Evolutionary conservation across 768 basidiomycete species (phyloP).

Genomic region (Auriculariales sp.): DNA sequence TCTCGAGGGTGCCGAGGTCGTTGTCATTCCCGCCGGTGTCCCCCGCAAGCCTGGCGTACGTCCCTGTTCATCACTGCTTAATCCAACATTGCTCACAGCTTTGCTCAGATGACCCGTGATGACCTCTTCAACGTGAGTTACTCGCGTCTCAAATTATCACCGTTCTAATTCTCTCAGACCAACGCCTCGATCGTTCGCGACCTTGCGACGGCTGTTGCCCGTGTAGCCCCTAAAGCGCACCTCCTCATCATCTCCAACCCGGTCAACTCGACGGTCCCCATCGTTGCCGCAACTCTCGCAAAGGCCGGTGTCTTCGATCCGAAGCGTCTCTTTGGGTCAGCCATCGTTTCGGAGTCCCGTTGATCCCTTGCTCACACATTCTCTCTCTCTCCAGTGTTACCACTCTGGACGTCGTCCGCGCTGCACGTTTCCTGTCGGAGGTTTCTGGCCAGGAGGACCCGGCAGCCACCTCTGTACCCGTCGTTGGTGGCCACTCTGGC

Average conservation of each 20-base stretch:
- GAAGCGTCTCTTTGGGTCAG: conserved; percentile 72
- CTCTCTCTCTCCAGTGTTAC: conserved; percentile 59
- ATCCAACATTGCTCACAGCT: conserved; percentile 1
- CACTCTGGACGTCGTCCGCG: conserved; percentile 94
- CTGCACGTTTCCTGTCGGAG: conserved; percentile 75
- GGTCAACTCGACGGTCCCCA: conserved; percentile 95
- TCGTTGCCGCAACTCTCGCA: conserved; percentile 83
- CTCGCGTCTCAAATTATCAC: background rate
- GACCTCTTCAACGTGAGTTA: conserved; percentile 82
- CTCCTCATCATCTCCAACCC: conserved; percentile 98
- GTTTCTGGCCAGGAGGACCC: conserved; percentile 55
- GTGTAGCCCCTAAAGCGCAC: conserved; percentile 80
- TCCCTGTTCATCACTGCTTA: conserved; percentile 17
- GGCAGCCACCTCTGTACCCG: conserved; percentile 55
- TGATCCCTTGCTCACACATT: no score
- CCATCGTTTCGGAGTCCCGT: no score
- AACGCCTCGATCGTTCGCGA: conserved; percentile 97
- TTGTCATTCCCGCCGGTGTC: conserved; percentile 98
- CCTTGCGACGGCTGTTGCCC: conserved; percentile 78
- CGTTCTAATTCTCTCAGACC: conserved; percentile 34
- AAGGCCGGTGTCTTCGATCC: conserved; percentile 91
- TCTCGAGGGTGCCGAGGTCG: conserved; percentile 77
- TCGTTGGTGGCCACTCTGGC: conserved; percentile 92
- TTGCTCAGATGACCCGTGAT: conserved; percentile 78
- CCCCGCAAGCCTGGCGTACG: conserved; percentile 93